phyloP scores from a whole-genome alignment of 23 red algal species.

The Cyanidium caldarium region DNA sequence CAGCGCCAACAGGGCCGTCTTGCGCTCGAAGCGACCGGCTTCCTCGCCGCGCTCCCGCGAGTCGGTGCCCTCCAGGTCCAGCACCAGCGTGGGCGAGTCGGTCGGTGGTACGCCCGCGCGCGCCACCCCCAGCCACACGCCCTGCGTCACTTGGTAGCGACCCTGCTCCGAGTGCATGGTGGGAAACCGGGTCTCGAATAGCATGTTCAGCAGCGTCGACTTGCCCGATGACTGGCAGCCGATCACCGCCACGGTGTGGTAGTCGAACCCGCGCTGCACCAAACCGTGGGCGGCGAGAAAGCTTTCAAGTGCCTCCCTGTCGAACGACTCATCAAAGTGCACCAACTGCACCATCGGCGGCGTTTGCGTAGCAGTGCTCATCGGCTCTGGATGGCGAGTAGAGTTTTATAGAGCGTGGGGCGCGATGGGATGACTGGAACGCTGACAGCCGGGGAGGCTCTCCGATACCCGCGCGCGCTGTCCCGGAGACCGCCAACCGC shows the following conservation, averaged over 20 bases:
- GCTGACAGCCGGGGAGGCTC: too few species aligned
- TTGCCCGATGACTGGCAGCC: constrained; percentile 86
- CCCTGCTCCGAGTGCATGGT: constrained; percentile 77
- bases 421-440: too few species aligned
- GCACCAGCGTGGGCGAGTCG: constrained; percentile 40
- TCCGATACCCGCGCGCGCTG: too few species aligned
- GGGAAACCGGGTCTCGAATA: constrained; percentile 73
- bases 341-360: constrained; percentile 67
- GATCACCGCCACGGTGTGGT: constrained; percentile 72
- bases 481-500: too few species aligned
- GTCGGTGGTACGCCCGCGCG: constrained; percentile 16
- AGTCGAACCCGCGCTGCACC: constrained; percentile 36
- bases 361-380: too few species aligned
- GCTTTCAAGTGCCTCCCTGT: constrained; percentile 11
- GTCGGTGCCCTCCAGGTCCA: constrained; percentile 97
- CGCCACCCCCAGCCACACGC: constrained; percentile 59
- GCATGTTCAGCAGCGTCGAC: constrained; percentile 87
- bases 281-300: constrained; percentile 31
- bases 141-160: constrained; percentile 85
- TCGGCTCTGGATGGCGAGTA: too few species aligned
- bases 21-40: constrained; percentile 76
- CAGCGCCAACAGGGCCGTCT: constrained; percentile 79
- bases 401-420: too few species aligned
- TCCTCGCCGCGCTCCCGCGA: constrained; percentile 87
- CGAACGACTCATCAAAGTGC: constrained; percentile 76